Base-by-base conservation (phyloP, 768 basidiomycete genomes). In the Boletellus ananiceps region DNA sequence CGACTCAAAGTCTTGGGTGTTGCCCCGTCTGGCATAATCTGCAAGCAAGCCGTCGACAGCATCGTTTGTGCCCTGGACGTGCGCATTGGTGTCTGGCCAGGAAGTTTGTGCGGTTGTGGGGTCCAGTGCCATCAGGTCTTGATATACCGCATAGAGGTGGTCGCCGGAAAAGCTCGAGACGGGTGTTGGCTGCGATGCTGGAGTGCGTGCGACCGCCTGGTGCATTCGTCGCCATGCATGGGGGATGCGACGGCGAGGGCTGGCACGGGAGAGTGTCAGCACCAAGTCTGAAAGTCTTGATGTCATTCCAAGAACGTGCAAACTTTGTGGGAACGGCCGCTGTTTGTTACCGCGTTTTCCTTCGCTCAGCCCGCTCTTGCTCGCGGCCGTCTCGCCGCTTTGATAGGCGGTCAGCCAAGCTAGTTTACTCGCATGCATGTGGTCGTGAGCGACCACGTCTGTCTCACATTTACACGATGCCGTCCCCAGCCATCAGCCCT, bases 41-140 rank as follows among this genome's bases (percentile, higher is more conserved):
- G 69, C 68, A 43, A 91, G 68, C 1, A 84, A 61, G 0, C 60
- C 56, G 16, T 79, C 78, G 5, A 83, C 40, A 1, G 71, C 55
- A 0, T 71, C 69, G 44, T 74, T 76, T 0, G 80, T 69, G 11
- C 74, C 63, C 7, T 66, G 50, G 16, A 73, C n/a, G n/a, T 42
- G 47, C 16, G 15, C 51, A 4, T 55, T 54, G 16, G 47, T 25
- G 40, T 19, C 14, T 12, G 51, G 13, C 44, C 51, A 37, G 36
- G 51, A 35, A n/a, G 55, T 18, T 27, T 11, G 29, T 7, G 29
- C 11, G 7, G 8, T 29, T 6, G 29, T 29, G 29, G 50, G 29
- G n/a, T 65, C 63, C 7, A 61, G 42, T 12, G 59, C 49, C 31
- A 78, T 62, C 4, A 79, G 49, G 42, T 75, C 72, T 29, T 69